Conservation (phyloP, 352 stramenopile genomes). For the Phytophthora chlamydospora region DNA sequence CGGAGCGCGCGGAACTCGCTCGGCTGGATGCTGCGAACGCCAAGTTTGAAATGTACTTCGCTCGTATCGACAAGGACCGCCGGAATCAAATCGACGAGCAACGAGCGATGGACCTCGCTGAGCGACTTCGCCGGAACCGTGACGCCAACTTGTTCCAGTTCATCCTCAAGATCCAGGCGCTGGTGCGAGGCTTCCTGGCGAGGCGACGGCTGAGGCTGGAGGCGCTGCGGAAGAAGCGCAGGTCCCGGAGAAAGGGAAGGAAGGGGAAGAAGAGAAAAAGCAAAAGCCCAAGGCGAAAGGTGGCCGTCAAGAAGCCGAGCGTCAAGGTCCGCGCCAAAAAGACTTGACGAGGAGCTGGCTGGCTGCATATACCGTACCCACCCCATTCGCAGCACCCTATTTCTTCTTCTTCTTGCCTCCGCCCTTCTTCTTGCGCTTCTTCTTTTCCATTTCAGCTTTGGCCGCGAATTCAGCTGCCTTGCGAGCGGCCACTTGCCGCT, state of each 20-base stretch:
- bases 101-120: conserved; percentile 36
- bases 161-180: conserved; percentile 59
- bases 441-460: conserved; percentile 80
- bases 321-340: conserved; percentile 22
- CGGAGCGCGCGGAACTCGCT: conserved; percentile 36
- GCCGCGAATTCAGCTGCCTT: conserved; percentile 77
- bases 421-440: conserved; percentile 82
- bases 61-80: conserved; percentile 61
- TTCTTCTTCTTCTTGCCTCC: conserved; percentile 70
- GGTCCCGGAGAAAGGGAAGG: conserved; percentile 36
- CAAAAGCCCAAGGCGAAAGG: conserved; percentile 20
- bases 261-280: conserved; percentile 36
- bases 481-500: conserved; percentile 66
- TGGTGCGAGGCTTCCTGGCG: conserved; percentile 65
- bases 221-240: conserved; percentile 25
- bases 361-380: not conserved
- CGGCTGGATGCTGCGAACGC: conserved; percentile 39
- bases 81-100: conserved; percentile 58
- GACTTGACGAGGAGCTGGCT: conserved; percentile 9
- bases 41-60: conserved; percentile 50
- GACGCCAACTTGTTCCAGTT: conserved; percentile 61
- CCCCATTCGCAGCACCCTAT: conserved; percentile 2
- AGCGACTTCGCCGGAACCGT: conserved; percentile 35
- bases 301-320: conserved; percentile 17
- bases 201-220: conserved; percentile 46